phyloP scores from a whole-genome alignment of 345 rosid species.

The Moricandia moricandioides region DNA sequence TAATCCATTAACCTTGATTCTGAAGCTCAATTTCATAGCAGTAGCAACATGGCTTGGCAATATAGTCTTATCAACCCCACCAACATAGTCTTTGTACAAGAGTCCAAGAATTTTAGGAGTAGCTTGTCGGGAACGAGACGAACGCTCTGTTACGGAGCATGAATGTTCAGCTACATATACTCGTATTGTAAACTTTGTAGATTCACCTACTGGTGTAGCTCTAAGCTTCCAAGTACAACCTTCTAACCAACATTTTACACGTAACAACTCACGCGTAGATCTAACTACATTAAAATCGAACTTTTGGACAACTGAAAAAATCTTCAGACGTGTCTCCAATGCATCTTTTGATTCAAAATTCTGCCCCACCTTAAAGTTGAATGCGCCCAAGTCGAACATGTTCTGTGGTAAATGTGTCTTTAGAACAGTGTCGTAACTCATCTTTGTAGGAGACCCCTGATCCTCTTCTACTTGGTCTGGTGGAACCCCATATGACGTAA shows the following conservation, averaged over 20 bases:
- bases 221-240: not conserved
- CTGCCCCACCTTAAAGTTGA: no score
- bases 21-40: not conserved
- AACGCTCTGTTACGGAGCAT: not conserved
- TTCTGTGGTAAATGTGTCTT: no score
- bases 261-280: not conserved
- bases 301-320: not conserved
- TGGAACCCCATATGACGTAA: not conserved
- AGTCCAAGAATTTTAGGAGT: not conserved
- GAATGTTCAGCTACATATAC: not conserved
- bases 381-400: no score
- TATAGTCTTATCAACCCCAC: not conserved
- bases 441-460: not conserved
- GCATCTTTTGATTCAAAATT: no score
- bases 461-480: not conserved
- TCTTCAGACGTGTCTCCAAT: not conserved
- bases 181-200: not conserved
- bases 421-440: no score
- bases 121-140: not conserved
- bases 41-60: not conserved
- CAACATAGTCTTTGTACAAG: not conserved
- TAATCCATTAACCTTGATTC: not conserved
- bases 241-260: not conserved
- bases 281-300: not conserved
- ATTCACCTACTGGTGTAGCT: not conserved